Evolutionary conservation across 1,284 basidiomycete genomes (phyloP).

Genomic region (Rhodotorula sp.): DNA sequence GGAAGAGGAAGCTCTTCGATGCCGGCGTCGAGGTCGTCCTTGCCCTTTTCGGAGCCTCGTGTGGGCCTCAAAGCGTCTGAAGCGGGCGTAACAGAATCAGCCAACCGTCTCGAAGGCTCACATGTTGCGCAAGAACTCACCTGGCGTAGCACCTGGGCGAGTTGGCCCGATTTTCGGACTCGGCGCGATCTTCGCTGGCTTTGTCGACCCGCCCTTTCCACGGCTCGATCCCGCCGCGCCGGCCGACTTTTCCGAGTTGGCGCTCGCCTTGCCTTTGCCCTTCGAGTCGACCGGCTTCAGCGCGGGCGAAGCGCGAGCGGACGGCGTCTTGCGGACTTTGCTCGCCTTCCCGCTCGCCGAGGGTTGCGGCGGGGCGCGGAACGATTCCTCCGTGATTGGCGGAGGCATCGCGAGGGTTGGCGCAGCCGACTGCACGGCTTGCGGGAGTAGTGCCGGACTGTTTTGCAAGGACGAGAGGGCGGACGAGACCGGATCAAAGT

Average conservation of each 20-base stretch:
- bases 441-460: constrained; percentile 17
- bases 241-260: background rate
- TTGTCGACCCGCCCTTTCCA: constrained; percentile 2
- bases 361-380: background rate
- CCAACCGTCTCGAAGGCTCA: background rate
- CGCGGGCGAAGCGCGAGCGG: constrained; percentile 19
- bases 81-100: constrained; percentile 15
- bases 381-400: constrained; percentile 2
- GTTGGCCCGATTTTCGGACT: constrained; percentile 16
- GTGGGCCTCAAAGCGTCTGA: background rate
- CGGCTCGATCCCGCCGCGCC: background rate
- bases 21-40: background rate
- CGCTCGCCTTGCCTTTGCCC: constrained; percentile 17
- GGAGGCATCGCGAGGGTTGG: background rate
- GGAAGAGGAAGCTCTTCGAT: background rate
- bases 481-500: background rate
- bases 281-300: constrained; percentile 26
- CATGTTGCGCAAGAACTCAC: background rate
- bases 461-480: constrained; percentile 10
- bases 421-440: background rate
- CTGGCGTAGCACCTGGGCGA: background rate
- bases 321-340: constrained; percentile 12
- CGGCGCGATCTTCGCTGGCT: constrained; percentile 20
- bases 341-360: constrained; percentile 10
- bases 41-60: background rate